Base-by-base conservation (phyloP, 257 asterid species). In the Plantago ovata region DNA sequence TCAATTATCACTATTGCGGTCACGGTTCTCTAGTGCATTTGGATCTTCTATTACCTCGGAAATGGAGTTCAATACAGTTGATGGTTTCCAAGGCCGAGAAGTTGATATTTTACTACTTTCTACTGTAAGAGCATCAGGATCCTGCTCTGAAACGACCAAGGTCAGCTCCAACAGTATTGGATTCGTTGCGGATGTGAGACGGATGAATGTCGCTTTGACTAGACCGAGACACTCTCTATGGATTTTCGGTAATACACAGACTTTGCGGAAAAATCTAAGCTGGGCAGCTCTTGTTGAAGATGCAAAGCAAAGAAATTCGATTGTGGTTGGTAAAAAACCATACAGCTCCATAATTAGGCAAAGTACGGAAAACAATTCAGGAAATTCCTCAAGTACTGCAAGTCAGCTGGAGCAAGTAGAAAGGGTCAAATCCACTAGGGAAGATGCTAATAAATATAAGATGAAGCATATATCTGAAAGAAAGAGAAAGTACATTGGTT, bases 31-130 rank as follows among this genome's bases (percentile, higher is more conserved):
- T 61, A 64, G 73, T 74, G 96, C 93, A 66, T 86, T 92, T 76
- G 98, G 98, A 65, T 69, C 95, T 72, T 73, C 95, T 47, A 57
- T 85, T 62, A 46, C 81, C n/a, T 76, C 90, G 38, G 95, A 85
- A 49, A 88, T 92, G 71, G 98, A 92, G 69, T 92, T 92, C 51
- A 92, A 92, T 69, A 92, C 98, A 11, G 93, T 92, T 41, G 96
- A 92, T 72, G 98, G 98, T 68, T 92, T 92, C 74, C 98, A 92
- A 82, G 98, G 98, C 21, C 84, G 98, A 58, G 98, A 92, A 74
- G 95, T 92, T 60, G 98, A 92, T 64, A 82, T 92, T 73, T 68
- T 92, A 60, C 68, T 92, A 53, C 94, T 92, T 58, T 92, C 98
- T 60, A 92, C 98, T 10, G 98, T 92, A 64, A 81, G 98, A 72